phyloP scores from a whole-genome alignment of 2,329 filamentous ascomycete genomes.

The Colletotrichum sp. region DNA sequence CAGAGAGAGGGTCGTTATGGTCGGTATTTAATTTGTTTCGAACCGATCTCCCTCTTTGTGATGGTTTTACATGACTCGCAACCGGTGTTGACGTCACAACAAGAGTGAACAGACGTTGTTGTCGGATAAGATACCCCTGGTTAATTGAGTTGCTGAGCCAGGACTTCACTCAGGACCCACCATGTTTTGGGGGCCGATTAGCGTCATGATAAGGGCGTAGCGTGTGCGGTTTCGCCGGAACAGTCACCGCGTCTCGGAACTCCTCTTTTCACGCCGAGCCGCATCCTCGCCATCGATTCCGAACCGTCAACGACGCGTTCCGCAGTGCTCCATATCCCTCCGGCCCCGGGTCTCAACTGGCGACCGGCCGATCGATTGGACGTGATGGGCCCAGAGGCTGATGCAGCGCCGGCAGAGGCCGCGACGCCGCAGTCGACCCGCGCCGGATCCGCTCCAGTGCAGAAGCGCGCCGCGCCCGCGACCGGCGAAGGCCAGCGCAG shows the following conservation, averaged over 20 bases:
- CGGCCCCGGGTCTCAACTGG: background rate
- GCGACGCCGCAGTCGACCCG: background rate
- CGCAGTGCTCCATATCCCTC: background rate
- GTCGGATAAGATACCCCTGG: background rate
- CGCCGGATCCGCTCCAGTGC: constrained; percentile 5
- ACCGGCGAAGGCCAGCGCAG: background rate
- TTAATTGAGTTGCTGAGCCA: background rate
- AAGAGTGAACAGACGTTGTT: background rate
- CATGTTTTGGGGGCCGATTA: background rate
- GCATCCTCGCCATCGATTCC: background rate
- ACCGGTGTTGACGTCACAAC: background rate
- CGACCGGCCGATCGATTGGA: background rate
- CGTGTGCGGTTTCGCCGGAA: background rate
- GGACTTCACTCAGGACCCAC: background rate
- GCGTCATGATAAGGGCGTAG: background rate
- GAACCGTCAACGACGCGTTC: background rate
- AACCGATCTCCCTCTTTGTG: too few species aligned
- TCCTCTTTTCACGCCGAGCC: background rate
- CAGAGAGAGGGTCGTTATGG: fast-evolving
- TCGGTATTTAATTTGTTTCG: too few species aligned
- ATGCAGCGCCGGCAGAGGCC: background rate
- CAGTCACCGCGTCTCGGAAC: background rate
- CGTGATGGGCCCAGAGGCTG: background rate
- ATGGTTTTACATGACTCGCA: background rate
- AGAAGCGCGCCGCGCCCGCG: constrained; percentile 9